Evolutionary conservation across 2,329 filamentous ascomycete species (phyloP).

Genomic region (Pseudocercospora pini-densiflorae): DNA sequence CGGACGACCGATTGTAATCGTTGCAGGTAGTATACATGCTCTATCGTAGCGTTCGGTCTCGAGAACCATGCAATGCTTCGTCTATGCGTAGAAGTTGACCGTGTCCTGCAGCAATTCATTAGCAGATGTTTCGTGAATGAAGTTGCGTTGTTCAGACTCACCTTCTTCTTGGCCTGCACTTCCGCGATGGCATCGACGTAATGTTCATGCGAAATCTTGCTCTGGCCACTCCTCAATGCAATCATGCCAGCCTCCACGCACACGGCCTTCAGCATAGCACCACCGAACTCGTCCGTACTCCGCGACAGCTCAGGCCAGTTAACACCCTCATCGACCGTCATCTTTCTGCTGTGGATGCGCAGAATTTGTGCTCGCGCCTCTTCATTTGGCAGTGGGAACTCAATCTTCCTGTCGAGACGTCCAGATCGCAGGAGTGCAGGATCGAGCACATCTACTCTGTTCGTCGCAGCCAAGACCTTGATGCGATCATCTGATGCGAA

Average conservation of each 20-base stretch:
- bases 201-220: slow-evolving; percentile 96
- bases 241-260: slow-evolving; percentile 99
- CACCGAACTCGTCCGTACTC: slow-evolving; percentile 98
- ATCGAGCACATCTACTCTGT: slow-evolving; percentile 95
- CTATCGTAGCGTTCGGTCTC: slow-evolving; percentile 15
- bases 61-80: slow-evolving; percentile 15
- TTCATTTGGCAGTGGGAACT: slow-evolving; percentile 97
- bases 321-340: slow-evolving; percentile 90
- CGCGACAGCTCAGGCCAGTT: slow-evolving; percentile 97
- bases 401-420: slow-evolving; percentile 98
- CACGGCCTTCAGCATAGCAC: slow-evolving; percentile 96
- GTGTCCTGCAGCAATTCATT: slow-evolving; percentile 34
- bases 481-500: slow-evolving; percentile 93
- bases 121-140: slow-evolving; percentile 9
- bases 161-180: slow-evolving; percentile 95
- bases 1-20: slow-evolving; percentile 1
- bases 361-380: slow-evolving; percentile 96
- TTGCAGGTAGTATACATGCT: slow-evolving; percentile 24
- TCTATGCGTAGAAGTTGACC: slow-evolving; percentile 44
- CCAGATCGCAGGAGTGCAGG: slow-evolving; percentile 91
- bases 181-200: slow-evolving; percentile 98
- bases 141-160: slow-evolving; percentile 12
- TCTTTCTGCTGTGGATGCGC: slow-evolving; percentile 97
- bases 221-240: slow-evolving; percentile 88
- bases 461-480: slow-evolving; percentile 99